Evolutionary conservation across 2,329 filamentous ascomycete species (phyloP), one percentile per base, ranked within the genome.

Genomic region (Xylariaceae sp.): DNA sequence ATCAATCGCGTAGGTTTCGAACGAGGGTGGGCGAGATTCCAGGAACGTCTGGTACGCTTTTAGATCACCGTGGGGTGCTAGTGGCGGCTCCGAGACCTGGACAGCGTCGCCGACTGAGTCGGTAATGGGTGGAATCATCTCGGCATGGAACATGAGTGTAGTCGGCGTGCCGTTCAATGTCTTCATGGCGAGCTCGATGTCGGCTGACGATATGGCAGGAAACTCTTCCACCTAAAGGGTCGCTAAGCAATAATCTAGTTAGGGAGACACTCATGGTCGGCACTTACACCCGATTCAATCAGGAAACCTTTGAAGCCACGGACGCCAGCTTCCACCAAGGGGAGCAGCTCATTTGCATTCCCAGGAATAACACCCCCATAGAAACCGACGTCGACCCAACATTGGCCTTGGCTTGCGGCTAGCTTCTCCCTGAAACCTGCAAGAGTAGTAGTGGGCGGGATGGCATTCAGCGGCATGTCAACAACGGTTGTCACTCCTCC

Each of bases 351-450:
- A 9, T 82, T 73, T 2, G 86, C 83, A 68, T 99, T 99, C 1
- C 93, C 94, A 3, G 94, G 94, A 41, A 99, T 86, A 32, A 97
- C 85, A 26, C 94, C 94, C 21, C 94, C 94, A 70, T 97, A 97
- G 73, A 99, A 97, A 24, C 92, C 94, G n/a, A 97, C 92, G 66
- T 97, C 94, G 21, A 97, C 91, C 93, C 93, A 99, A 75, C 93
- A 96, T 75, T 97, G 88, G 27, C 89, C 91, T 57, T 83, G 74
- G 33, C 91, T 91, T 20, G 94, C 94, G 23, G 83, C 82, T 40
- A 96, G 79, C 79, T 99, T 99, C 76, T 91, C 89, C 57, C 88
- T 80, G 62, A 99, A 82, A 6, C 89, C 91, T 15, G 80, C 78
- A 3, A 97, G 81, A 0, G 93, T 97, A 8, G 93, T 97, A 0